A percentile compares a stretch with the other conserved stretches of the same genome.
Conservation (phyloP, 192 early-diverging fungal species). For the Gonapodya prolifera region DNA sequence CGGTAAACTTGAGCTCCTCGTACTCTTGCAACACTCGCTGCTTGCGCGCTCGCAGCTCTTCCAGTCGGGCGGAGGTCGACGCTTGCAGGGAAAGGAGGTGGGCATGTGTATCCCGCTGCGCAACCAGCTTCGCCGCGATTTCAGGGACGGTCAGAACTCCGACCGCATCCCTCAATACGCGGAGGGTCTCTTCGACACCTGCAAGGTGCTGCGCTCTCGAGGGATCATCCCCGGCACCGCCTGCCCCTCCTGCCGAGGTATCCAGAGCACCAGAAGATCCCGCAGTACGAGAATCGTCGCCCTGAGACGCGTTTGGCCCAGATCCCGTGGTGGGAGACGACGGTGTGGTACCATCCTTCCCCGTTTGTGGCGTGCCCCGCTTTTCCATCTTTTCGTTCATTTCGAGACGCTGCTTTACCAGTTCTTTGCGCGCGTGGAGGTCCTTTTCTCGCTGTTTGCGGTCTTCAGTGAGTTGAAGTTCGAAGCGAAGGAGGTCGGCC, state of each 20-base stretch:
- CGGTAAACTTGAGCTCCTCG: constrained; percentile 33
- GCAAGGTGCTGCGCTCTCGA: constrained; percentile 33
- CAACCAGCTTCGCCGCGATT: constrained; percentile 46
- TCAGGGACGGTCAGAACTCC: constrained; percentile 45
- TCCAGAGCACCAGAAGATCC: too few relatives aligned
- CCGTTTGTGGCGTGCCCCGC: constrained; percentile 20
- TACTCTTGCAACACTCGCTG: constrained; percentile 22
- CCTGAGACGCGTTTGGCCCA: constrained; percentile 12
- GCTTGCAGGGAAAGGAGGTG: constrained; percentile 33
- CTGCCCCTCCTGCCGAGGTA: constrained; percentile 31
- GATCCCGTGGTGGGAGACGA: constrained; percentile 25
- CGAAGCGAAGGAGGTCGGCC: constrained; percentile 39
- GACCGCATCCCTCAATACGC: constrained; percentile 48
- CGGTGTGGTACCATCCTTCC: constrained; percentile 16
- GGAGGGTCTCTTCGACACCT: constrained; percentile 47
- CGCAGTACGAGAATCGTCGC: too few relatives aligned
- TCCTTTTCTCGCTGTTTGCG: constrained; percentile 47
- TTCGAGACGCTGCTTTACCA: constrained; percentile 6
- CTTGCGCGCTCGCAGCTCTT: constrained; percentile 33
- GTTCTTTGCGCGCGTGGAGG: constrained; percentile 19
- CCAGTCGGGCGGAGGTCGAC: constrained; percentile 30
- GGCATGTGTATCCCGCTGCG: constrained; percentile 41
- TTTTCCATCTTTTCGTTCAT: constrained; percentile 36
- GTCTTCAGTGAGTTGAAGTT: constrained; percentile 49
- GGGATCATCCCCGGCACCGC: constrained; percentile 21